Conservation (phyloP, 1,284 basidiomycete species). For the Microbotryum violaceum region DNA sequence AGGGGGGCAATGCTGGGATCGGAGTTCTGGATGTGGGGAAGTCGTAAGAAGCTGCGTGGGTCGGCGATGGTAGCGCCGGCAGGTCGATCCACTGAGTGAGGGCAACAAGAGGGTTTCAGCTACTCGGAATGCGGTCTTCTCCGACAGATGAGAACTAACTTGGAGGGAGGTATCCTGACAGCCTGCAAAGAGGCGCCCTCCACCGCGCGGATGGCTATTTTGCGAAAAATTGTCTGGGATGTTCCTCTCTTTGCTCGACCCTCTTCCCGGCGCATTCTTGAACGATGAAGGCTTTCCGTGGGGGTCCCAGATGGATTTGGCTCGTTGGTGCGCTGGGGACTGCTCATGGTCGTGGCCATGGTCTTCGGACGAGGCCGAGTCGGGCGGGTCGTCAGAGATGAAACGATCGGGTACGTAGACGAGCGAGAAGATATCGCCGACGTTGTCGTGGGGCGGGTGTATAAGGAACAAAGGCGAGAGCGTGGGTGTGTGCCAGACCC, state of each 20-base stretch:
- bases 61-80: conserved; percentile 11
- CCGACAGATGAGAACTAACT: neutral
- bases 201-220: neutral
- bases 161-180: conserved; percentile 33
- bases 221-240: too few species aligned
- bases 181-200: conserved; percentile 31
- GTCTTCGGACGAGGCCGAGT: conserved; percentile 1
- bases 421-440: conserved; percentile 86
- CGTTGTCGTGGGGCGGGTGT: conserved; percentile 72
- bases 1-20: conserved; percentile 2
- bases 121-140: neutral
- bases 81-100: conserved; percentile 30
- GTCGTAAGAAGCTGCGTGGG: conserved; percentile 5
- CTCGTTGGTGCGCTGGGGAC: neutral
- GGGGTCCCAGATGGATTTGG: conserved; percentile 62
- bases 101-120: neutral
- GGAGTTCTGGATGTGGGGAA: conserved; percentile 4
- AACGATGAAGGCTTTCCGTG: conserved; percentile 53
- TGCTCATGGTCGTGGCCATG: neutral
- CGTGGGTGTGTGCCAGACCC: conserved; percentile 77
- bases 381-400: conserved; percentile 49
- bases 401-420: conserved; percentile 54
- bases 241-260: conserved; percentile 1
- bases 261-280: conserved; percentile 12
- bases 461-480: conserved; percentile 68